These are phyloP conservation scores for Phytophthora vignae DNA, from an alignment of 352 stramenopile genomes.

Conservation along the genomic window DNA sequence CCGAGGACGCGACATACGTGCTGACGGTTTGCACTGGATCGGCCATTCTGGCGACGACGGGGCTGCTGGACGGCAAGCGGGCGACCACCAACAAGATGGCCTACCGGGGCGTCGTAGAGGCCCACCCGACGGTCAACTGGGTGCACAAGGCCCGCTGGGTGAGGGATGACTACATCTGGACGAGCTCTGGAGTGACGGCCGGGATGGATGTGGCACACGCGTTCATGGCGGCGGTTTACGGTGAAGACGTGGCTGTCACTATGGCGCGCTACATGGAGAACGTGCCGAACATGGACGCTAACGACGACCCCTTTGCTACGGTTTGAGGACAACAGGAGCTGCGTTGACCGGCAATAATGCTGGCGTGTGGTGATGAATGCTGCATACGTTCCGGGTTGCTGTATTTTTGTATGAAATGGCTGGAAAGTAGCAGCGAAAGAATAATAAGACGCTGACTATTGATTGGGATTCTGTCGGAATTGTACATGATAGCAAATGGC, in stretches of 20 bases:
- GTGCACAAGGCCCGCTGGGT: conserved; percentile 68
- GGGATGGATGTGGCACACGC: conserved; percentile 72
- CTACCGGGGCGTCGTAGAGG: conserved; percentile 44
- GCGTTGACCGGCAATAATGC: too few species aligned
- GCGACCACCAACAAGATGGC: conserved; percentile 77
- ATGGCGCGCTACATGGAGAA: conserved; percentile 56
- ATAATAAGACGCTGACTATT: too few species aligned
- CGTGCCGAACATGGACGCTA: conserved; percentile 40
- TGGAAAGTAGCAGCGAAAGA: too few species aligned
- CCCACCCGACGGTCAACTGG: conserved; percentile 54
- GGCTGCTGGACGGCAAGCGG: conserved; percentile 48
- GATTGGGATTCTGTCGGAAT: too few species aligned
- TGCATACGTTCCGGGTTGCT: too few species aligned
- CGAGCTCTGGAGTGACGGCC: conserved; percentile 65
- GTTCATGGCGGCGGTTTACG: conserved; percentile 46
- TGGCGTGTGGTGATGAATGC: too few species aligned
- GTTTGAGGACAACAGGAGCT: not conserved
- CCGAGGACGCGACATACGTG: conserved; percentile 45
- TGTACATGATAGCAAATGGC: too few species aligned
- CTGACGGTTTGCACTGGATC: conserved; percentile 69
- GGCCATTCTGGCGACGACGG: conserved; percentile 50
- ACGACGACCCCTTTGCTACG: conserved; percentile 60
- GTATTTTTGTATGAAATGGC: too few species aligned
- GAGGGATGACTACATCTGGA: conserved; percentile 64
- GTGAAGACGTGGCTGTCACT: conserved; percentile 29